These are phyloP conservation scores for Hypericum androsaemum DNA, from an alignment of 345 rosid species.

Conservation along the genomic window DNA sequence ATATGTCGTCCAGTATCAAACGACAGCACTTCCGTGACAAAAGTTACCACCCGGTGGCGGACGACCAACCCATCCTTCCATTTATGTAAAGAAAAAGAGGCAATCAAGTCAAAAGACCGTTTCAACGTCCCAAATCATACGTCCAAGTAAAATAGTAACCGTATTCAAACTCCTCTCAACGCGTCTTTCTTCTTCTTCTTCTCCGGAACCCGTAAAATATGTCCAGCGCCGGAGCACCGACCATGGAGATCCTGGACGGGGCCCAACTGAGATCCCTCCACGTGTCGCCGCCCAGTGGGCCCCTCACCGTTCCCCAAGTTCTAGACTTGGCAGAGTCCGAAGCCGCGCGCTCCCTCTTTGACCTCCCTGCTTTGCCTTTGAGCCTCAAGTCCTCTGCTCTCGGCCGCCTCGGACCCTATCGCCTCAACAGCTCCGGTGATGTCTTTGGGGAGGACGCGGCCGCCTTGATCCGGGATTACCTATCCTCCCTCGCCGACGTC, in stretches of 20 bases:
- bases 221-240: too few species aligned
- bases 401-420: conserved; percentile 5
- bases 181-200: too few species aligned
- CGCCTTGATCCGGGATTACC: conserved; percentile 31
- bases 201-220: too few species aligned
- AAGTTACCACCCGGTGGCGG: too few species aligned
- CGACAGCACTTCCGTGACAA: too few species aligned
- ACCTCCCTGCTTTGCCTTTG: conserved; percentile 47
- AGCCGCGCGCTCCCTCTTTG: conserved; percentile 40
- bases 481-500: conserved; percentile 51
- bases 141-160: too few species aligned
- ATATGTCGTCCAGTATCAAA: too few species aligned
- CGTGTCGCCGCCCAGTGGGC: conserved; percentile 20
- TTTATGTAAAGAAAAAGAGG: too few species aligned
- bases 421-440: conserved; percentile 25
- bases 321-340: conserved; percentile 49
- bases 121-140: too few species aligned
- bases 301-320: conserved; percentile 47
- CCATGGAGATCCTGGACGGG: conserved; percentile 54
- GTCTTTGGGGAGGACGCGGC: conserved; percentile 29
- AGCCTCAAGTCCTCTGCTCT: conserved; percentile 44
- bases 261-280: conserved; percentile 43
- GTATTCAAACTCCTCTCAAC: too few species aligned
- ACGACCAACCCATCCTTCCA: too few species aligned
- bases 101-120: too few species aligned